Base-by-base conservation (phyloP, 2,329 filamentous ascomycete species). In the Penicillium paneum region DNA sequence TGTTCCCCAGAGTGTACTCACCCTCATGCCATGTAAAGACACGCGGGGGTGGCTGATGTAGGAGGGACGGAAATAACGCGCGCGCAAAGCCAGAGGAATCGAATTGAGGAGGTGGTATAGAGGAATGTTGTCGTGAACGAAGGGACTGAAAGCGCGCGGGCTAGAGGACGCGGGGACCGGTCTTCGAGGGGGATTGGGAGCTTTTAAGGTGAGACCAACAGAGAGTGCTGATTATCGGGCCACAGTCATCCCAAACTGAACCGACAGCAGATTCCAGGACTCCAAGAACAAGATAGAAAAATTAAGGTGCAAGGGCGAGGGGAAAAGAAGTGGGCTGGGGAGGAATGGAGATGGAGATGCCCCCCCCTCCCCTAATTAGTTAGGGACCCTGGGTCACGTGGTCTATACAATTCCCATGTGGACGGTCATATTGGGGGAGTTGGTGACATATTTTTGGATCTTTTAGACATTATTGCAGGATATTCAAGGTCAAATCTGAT, bases 341-440 rank as follows among this genome's bases (percentile, higher is more conserved):
- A 47, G 63, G 56, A 56, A 52, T 67, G 55, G 64, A 55, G 55
- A 61, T 55, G 40, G 63, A 61, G 55, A 62, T 55, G 61, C 56
- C 58, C 68, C 52, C 64, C 60, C 65, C 63, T 61, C 58, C 60
- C 60, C 60, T 64, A 65, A 55, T 49, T 57, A 44, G 54, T 47
- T 34, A 15, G 15, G 52, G 47, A 35, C 44, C 49, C 41, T 28
- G 38, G 28, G 52, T 59, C 57, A 59, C 57, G 57, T 59, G 57
- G 42, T 40, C 28, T 26, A 48, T 34, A 42, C 35, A 34, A 21
- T 47, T 31, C 12, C 15, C 12, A 40, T 40, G 26, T 39, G 19
- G 3, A 39, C 15, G 8, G 24, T 21, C 7, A 8, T 29, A 19
- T 26, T 6, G 3, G 5, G 7, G 13, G 11, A 10, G 21, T 10